Evolutionary conservation across 1,284 basidiomycete species (phyloP), one percentile per base, ranked within the genome.

Genomic region (Ustilago vetiveriae): DNA sequence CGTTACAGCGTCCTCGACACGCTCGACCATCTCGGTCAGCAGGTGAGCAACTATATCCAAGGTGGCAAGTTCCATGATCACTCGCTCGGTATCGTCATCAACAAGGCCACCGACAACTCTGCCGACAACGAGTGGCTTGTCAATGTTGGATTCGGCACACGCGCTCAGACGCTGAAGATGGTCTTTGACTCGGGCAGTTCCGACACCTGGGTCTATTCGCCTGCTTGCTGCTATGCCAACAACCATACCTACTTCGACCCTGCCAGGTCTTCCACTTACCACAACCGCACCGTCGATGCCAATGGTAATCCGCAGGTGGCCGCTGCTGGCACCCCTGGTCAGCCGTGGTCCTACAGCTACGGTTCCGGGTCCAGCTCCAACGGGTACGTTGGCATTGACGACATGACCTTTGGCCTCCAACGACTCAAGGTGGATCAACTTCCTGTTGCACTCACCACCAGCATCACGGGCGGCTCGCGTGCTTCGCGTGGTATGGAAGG

Each of bases 101-200:
- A 57, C 53, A 68, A 64, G 57, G 67, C 64, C 32, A 50, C 57
- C 40, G 70, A 75, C 56, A 59, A 70, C 30, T 48, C 62, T 30
- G 59, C 62, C 3, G 72, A 76, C 54, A 76, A 74, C 52, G 74
- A 76, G 54, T 75, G 62, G 62, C 67, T 76, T 48, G 69, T 75
- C 56, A 54, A 73, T 13, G 58, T 75, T 57, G 65, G 63, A 23
- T 69, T 72, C 21, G 74, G 74, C 37, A 72, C 68, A 1, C 36
- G 14, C 9, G 21, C 57, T 13, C 72, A 74, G 47, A 29, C 43
- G 17, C 65, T 74, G 26, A 49, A 72, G 49, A 43, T 74, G 43
- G 72, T 76, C 37, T 62, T 76, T 47, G 74, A 76, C 59, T 54
- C 68, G 22, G 74, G 74, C 38, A 68, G 62, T 27, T 47, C 72